phyloP scores from a whole-genome alignment of 1,139 yeast genomes.

The Geotrichum aggregatum region DNA sequence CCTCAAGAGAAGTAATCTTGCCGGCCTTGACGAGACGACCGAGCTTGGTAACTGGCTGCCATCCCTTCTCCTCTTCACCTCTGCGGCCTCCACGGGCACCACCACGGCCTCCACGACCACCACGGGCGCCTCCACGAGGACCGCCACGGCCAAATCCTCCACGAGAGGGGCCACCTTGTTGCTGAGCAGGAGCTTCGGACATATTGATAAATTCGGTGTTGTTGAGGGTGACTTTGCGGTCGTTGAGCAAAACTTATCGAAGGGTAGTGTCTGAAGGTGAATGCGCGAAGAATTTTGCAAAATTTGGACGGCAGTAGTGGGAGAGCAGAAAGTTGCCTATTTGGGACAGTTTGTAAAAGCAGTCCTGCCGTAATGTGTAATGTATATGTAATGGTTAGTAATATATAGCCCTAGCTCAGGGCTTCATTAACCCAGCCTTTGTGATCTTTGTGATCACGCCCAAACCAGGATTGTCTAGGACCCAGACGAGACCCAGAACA shows the following conservation, averaged over 20 bases:
- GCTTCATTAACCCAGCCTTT: no score
- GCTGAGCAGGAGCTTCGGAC: slow-evolving; percentile 21
- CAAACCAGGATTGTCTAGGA: no score
- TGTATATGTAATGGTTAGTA: not conserved
- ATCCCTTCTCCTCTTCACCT: slow-evolving; percentile 92
- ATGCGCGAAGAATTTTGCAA: not conserved
- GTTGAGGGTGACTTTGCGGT: slow-evolving; percentile 5
- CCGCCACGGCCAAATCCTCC: slow-evolving; percentile 35
- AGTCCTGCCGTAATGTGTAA: not conserved
- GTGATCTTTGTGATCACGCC: no score
- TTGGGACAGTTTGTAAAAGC: no score
- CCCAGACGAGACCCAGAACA: no score
- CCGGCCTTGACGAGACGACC: slow-evolving; percentile 99
- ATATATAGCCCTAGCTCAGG: not conserved
- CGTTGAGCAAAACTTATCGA: slow-evolving; percentile 9
- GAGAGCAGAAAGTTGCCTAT: no score
- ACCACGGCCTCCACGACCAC: slow-evolving; percentile 56
- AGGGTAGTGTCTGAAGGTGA: slow-evolving; percentile 9
- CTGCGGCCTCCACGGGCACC: slow-evolving; percentile 61
- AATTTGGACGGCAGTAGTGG: not conserved
- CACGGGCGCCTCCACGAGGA: slow-evolving; percentile 53
- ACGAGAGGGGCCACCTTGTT: slow-evolving; percentile 25
- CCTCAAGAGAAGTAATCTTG: slow-evolving; percentile 93
- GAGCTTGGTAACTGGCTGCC: slow-evolving; percentile 99
- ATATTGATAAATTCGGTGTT: slow-evolving; percentile 13